Evolutionary conservation across 352 stramenopile species (phyloP).

Genomic region (Phytophthora colocasiae): DNA sequence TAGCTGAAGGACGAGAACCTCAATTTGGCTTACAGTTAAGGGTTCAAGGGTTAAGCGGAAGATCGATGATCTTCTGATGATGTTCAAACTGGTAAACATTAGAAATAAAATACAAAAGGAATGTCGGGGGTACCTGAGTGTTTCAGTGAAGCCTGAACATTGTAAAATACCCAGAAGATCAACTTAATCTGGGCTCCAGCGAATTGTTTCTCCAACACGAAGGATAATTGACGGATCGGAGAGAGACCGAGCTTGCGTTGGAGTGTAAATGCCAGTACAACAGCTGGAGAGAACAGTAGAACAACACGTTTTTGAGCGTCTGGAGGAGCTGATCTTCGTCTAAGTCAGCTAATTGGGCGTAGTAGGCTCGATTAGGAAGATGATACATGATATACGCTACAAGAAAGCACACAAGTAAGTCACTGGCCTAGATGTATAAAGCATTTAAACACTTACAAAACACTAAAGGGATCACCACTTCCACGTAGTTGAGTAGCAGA

Average conservation of each 20-base stretch:
- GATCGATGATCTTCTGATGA: too few species aligned
- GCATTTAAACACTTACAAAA: too few species aligned
- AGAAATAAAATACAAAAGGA: neutral
- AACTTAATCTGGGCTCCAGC: too few species aligned
- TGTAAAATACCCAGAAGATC: constrained; percentile 12
- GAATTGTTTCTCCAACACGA: constrained; percentile 41
- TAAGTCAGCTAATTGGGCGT: constrained; percentile 17
- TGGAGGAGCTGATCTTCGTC: constrained; percentile 6
- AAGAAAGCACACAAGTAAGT: too few species aligned
- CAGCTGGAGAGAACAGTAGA: constrained; percentile 23
- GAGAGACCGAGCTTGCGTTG: constrained; percentile 11
- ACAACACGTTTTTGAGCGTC: constrained; percentile 14
- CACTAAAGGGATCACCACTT: too few species aligned
- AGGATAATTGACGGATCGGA: constrained; percentile 38
- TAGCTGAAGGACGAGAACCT: too few species aligned
- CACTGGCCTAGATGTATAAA: too few species aligned
- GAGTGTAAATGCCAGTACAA: constrained; percentile 5
- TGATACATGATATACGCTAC: constrained; percentile 8
- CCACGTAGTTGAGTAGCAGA: too few species aligned
- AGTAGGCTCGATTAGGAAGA: constrained; percentile 27
- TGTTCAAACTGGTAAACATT: constrained; percentile 18
- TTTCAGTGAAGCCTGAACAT: constrained; percentile 31
- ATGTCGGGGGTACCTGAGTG: constrained; percentile 13
- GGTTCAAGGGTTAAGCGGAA: too few species aligned
- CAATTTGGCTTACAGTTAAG: too few species aligned